Base-by-base conservation (phyloP, 2,329 filamentous ascomycete species). In the Aphanoascus verrucosus region DNA sequence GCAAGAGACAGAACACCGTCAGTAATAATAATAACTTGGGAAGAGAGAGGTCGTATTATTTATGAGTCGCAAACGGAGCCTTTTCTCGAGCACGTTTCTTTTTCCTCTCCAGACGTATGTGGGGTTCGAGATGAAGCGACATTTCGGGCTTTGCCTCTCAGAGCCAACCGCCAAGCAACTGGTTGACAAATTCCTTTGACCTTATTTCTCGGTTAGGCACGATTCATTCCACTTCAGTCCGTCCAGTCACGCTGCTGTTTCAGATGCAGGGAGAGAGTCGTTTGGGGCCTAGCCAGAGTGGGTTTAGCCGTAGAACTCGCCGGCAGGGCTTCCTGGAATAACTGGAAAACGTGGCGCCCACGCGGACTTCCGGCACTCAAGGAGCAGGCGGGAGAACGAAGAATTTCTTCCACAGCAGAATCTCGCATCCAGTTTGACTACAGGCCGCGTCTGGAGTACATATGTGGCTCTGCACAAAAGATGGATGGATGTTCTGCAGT, bases 261-360 rank as follows among this genome's bases (percentile, higher is more conserved):
- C 48, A 50, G 48, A 20, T 17, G 8, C 14, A 20, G 8, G 40
- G 40, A 42, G 15, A 5, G 8, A n/a, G 5, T 3, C 14, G 40
- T 47, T 8, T 31, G 44, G 11, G 28, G 11, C 11, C 50, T 52
- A 46, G 50, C 11, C 50, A 19, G 42, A 3, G 38, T 35, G 11
- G 41, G 50, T 20, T 46, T 38, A 34, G 32, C 40, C n/a, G 49
- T 34, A 15, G 49, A 38, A 45, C 6, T 45, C 23, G 23, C 23
- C 23, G 3, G 23, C 23, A 28, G 23, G 23, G 23, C 23, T 28
- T 28, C 37, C 19, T 45, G 17, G 42, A 19, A 37, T 14, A 19
- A 12, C 37, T 35, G 43, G 40, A 55, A 54, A 57, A 57, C 56
- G 56, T 57, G 56, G 56, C 53, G 51, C 49, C 56, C 56, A 57